These are phyloP conservation scores for Microsporum ferrugineum DNA, from an alignment of 2,329 filamentous ascomycete species.

Conservation along the genomic window DNA sequence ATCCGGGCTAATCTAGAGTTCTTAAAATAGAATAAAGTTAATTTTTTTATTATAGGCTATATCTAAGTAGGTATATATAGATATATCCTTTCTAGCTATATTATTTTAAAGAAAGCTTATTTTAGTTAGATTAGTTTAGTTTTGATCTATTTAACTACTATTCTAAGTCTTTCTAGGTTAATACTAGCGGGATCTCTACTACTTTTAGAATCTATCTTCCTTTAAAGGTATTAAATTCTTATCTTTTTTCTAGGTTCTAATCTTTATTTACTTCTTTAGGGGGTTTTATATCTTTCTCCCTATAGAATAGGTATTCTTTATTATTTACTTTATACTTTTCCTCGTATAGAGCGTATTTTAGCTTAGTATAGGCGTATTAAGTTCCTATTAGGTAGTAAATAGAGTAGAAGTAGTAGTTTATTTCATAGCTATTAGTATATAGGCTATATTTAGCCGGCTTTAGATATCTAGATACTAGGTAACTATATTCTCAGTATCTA, in stretches of 20 bases:
- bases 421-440: background rate
- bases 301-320: background rate
- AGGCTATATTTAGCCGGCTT: background rate
- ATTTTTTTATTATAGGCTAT: background rate
- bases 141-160: too few relatives aligned
- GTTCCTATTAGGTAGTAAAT: background rate
- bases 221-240: background rate
- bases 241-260: background rate
- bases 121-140: background rate
- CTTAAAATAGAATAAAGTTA: background rate
- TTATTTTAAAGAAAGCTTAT: background rate
- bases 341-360: background rate
- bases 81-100: background rate
- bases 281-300: background rate
- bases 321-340: background rate
- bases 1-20: background rate
- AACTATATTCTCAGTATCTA: background rate
- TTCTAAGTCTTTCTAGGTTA: too few relatives aligned
- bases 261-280: background rate
- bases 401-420: background rate
- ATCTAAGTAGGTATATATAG: background rate
- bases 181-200: background rate
- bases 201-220: background rate
- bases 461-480: background rate
- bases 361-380: background rate